Evolutionary conservation across 1,284 basidiomycete species (phyloP), one percentile per base, ranked within the genome.

Genomic region (Irpex sp.): DNA sequence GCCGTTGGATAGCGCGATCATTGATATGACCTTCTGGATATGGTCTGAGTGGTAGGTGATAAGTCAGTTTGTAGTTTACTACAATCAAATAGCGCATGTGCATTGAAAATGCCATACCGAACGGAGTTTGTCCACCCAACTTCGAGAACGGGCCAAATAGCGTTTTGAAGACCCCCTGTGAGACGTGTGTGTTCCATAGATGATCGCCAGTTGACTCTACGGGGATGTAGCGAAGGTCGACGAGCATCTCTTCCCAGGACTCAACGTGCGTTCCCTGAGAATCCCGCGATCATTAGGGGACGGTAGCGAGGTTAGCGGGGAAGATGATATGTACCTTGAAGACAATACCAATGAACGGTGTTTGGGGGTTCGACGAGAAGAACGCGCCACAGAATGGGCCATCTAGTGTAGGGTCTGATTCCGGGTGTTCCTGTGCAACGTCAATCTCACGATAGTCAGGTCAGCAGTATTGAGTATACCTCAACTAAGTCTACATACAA

Each of bases 301-400:
- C 11, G 37, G 60, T 5, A 5, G 26, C 0, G 51, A 48, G 31
- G 31, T 6, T 34, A 2, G 37, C 2, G 8, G n/a, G 8, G 17
- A 52, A 9, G n/a, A 3, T 4, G 17, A n/a, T 11, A 47, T 61
- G 9, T 26, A 65, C 64, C 59, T 65, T 65, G 57, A 65, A 65
- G 15, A 65, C 64, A 5, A 65, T 48, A 7, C 62, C 64, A 4
- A 65, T 55, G 15, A 65, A 65, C 0, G 64, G 64, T 4, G 55
- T 63, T 8, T 54, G 4, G 6, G 64, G 64, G 31, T 65, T 58
- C 11, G 56, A 37, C 0, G 55, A 63, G 51, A 65, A 65, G 40
- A 65, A 65, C 4, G 47, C 64, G 7, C 64, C 64, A 40, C 64
- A 65, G 55, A 58, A 65, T 15, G 64, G 64, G 1, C 64, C 64